Conservation (phyloP, 2,329 filamentous ascomycete genomes). For the Catunica adiposa region DNA sequence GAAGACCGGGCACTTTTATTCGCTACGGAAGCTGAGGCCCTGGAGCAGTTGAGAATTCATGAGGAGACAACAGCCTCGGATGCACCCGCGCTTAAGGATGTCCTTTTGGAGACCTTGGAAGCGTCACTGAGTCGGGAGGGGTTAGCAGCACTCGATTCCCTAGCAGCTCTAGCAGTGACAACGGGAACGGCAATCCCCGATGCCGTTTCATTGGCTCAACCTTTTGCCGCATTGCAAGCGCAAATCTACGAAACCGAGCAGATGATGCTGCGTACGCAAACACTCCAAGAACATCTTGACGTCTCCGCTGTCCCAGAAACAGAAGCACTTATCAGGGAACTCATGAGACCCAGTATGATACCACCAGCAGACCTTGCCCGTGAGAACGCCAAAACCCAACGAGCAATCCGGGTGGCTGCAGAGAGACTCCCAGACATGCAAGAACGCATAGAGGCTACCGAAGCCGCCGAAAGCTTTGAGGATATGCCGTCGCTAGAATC, state of each 20-base stretch:
- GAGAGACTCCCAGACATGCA: conserved; percentile 51
- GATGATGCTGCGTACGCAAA: conserved; percentile 34
- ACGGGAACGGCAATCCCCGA: conserved; percentile 33
- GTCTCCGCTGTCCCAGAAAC: conserved; percentile 28
- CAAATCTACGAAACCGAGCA: conserved; percentile 39
- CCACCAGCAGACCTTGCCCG: conserved; percentile 43
- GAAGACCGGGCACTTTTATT: conserved; percentile 46
- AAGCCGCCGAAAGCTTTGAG: not conserved
- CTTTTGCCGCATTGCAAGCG: conserved; percentile 39
- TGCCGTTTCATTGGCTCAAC: conserved; percentile 32
- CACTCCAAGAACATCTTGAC: conserved; percentile 40
- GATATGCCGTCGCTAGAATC: conserved; percentile 4
- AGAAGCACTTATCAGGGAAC: conserved; percentile 25
- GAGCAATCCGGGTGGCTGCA: conserved; percentile 49
- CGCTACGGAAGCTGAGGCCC: conserved; percentile 40
- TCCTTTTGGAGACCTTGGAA: conserved; percentile 37
- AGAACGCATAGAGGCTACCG: conserved; percentile 2
- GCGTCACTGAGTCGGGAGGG: conserved; percentile 27
- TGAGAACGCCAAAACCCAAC: conserved; percentile 58
- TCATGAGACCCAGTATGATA: conserved; percentile 32
- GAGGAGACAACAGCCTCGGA: conserved; percentile 9
- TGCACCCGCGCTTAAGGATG: conserved; percentile 17
- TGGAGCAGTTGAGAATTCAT: conserved; percentile 31
- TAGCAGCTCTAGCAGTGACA: conserved; percentile 35
- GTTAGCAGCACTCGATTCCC: conserved; percentile 30